Conservation (phyloP, 1,284 basidiomycete species). For the Exsudoporus floridanus region DNA sequence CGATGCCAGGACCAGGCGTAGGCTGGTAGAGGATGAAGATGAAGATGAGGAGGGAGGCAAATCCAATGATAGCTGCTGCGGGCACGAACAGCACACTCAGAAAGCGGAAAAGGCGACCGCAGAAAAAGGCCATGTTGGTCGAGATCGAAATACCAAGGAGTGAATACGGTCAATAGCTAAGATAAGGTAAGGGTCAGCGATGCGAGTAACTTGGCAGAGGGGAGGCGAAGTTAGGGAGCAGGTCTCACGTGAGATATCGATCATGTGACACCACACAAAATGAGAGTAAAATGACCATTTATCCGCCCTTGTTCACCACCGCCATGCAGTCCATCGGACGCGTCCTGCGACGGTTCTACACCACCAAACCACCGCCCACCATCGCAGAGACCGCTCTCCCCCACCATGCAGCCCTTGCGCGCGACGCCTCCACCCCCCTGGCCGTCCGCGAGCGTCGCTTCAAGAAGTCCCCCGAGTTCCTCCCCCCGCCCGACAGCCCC, state of each 20-base stretch:
- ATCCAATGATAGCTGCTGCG: conserved; percentile 57
- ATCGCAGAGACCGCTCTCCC: conserved; percentile 35
- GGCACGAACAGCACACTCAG: conserved; percentile 54
- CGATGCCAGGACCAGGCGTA: conserved; percentile 63
- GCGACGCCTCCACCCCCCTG: conserved; percentile 66
- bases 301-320: background rate
- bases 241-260: conserved; percentile 5
- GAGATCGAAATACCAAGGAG: background rate
- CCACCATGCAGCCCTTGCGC: conserved; percentile 51
- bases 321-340: conserved; percentile 29
- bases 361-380: conserved; percentile 41
- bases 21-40: conserved; percentile 78
- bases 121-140: conserved; percentile 22
- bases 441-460: conserved; percentile 70
- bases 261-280: conserved; percentile 4
- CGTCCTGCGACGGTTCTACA: conserved; percentile 49
- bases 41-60: conserved; percentile 71
- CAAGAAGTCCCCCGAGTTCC: conserved; percentile 44
- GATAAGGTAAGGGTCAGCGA: background rate
- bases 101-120: conserved; percentile 41
- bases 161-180: conserved; percentile 4
- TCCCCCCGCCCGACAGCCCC: conserved; percentile 47
- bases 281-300: no score
- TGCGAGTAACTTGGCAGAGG: no score
- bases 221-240: no score